A percentile compares a stretch with the other conserved stretches of the same genome.
These are phyloP conservation scores for Chalciporus pseudorubinellus DNA, from an alignment of 768 basidiomycete genomes.

Conservation along the genomic window DNA sequence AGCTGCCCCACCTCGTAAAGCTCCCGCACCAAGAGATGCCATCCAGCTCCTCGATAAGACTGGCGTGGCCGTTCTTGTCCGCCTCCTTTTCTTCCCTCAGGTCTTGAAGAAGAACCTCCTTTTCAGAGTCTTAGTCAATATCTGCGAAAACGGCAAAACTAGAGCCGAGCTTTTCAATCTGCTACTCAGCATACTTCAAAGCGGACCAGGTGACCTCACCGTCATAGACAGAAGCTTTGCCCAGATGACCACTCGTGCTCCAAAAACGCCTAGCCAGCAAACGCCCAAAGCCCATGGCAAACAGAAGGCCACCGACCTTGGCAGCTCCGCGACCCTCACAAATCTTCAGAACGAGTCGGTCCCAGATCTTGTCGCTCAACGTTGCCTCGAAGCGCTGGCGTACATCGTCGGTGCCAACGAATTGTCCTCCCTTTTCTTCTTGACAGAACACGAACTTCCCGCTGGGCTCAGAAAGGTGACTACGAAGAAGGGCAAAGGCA, in stretches of 20 bases:
- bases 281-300: slow-evolving; percentile 58
- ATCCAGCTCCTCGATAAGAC: slow-evolving; percentile 90
- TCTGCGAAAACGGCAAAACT: slow-evolving; percentile 93
- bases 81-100: slow-evolving; percentile 95
- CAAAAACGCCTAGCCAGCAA: slow-evolving; percentile 45
- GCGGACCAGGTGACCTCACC: slow-evolving; percentile 88
- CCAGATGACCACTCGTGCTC: slow-evolving; percentile 77
- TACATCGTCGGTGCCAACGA: slow-evolving; percentile 88
- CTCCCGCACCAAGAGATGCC: slow-evolving; percentile 69
- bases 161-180: slow-evolving; percentile 92
- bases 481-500: slow-evolving; percentile 91
- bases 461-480: slow-evolving; percentile 65
- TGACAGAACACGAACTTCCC: slow-evolving; percentile 91
- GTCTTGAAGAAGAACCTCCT: slow-evolving; percentile 81
- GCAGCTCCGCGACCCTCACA: slow-evolving; percentile 47
- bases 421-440: slow-evolving; percentile 85
- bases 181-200: slow-evolving; percentile 90
- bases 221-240: slow-evolving; percentile 93
- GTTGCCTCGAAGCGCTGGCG: slow-evolving; percentile 87
- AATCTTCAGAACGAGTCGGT: slow-evolving; percentile 72
- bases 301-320: slow-evolving; percentile 60
- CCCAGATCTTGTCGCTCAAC: slow-evolving; percentile 90
- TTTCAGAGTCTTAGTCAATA: slow-evolving; percentile 87
- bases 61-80: slow-evolving; percentile 84
- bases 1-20: slow-evolving; percentile 44